phyloP scores from a whole-genome alignment of 345 rosid genomes.

The Arabis alpina region DNA sequence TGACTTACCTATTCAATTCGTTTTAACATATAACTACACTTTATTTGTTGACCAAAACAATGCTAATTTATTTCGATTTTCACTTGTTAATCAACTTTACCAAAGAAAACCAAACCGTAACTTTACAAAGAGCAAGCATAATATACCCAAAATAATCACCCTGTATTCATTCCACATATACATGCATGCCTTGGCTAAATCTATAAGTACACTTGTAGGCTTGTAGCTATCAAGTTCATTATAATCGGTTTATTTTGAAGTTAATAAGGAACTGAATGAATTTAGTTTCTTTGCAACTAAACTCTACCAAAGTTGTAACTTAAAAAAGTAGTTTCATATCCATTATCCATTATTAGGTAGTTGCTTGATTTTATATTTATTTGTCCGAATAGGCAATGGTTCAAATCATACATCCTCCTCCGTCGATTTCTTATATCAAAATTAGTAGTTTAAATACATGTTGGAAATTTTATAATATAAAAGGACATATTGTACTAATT shows the following conservation, averaged over 20 bases:
- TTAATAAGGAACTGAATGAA: neutral
- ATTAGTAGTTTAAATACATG: neutral
- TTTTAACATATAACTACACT: neutral
- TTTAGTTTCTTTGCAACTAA: neutral
- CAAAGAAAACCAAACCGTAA: neutral
- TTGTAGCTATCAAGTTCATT: neutral
- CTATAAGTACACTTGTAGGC: neutral
- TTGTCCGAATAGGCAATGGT: constrained; percentile 9
- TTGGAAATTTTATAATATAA: neutral
- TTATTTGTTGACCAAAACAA: constrained; percentile 10
- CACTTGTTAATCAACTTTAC: constrained; percentile 15
- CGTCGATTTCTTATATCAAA: constrained; percentile 9
- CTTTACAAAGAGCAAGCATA: neutral
- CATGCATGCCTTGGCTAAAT: constrained; percentile 1
- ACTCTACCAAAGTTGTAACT: neutral
- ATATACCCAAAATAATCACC: neutral
- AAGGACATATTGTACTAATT: constrained; percentile 29
- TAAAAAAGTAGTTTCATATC: neutral
- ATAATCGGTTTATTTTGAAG: constrained; percentile 5
- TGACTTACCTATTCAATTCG: constrained; percentile 26
- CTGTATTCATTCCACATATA: neutral
- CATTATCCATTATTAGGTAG: constrained; percentile 28
- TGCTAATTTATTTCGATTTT: neutral
- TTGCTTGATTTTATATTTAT: constrained; percentile 2
- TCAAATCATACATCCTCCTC: constrained; percentile 14